These are phyloP conservation scores for Fusarium fujikuroi DNA, from an alignment of 2,329 filamentous ascomycete species.

Conservation along the genomic window DNA sequence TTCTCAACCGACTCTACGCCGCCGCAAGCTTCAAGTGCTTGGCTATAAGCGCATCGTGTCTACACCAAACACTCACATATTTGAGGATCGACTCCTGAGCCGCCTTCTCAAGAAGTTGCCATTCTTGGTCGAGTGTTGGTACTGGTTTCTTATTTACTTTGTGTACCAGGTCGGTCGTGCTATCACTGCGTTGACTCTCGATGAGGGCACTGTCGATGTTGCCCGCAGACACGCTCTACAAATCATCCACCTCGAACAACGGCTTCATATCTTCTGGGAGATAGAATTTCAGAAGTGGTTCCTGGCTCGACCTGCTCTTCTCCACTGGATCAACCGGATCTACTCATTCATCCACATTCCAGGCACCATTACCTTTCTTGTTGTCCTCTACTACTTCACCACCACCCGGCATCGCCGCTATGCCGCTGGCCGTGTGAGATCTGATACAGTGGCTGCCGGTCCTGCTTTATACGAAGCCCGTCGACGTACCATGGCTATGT, in stretches of 20 bases:
- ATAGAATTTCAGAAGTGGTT: constrained; percentile 67
- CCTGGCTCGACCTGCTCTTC: constrained; percentile 61
- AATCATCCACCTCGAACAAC: constrained; percentile 73
- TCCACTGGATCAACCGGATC: constrained; percentile 76
- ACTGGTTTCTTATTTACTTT: constrained; percentile 82
- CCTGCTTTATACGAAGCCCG: constrained; percentile 64
- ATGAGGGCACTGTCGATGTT: constrained; percentile 74
- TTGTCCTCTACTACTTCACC: constrained; percentile 75
- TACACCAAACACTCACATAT: constrained; percentile 49
- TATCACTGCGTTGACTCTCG: constrained; percentile 74
- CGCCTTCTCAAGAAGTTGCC: constrained; percentile 74
- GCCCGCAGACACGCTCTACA: constrained; percentile 75
- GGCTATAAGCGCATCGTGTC: constrained; percentile 47
- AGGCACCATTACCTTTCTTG: constrained; percentile 75
- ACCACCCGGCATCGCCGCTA: constrained; percentile 65
- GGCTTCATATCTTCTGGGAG: constrained; percentile 73
- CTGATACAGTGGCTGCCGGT: constrained; percentile 51
- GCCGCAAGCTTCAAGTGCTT: constrained; percentile 49
- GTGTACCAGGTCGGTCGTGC: constrained; percentile 80
- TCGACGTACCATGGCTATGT: constrained; percentile 69
- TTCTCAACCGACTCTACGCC: constrained; percentile 46
- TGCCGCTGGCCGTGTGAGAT: constrained; percentile 41
- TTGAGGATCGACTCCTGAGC: constrained; percentile 47
- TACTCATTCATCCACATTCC: constrained; percentile 85
- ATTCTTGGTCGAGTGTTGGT: constrained; percentile 80